Percentiles rank a stretch among this genome's conserved stretches.
Evolutionary conservation across 1,284 basidiomycete genomes (phyloP).

Genomic region (Neotropicomus parvogracilis): DNA sequence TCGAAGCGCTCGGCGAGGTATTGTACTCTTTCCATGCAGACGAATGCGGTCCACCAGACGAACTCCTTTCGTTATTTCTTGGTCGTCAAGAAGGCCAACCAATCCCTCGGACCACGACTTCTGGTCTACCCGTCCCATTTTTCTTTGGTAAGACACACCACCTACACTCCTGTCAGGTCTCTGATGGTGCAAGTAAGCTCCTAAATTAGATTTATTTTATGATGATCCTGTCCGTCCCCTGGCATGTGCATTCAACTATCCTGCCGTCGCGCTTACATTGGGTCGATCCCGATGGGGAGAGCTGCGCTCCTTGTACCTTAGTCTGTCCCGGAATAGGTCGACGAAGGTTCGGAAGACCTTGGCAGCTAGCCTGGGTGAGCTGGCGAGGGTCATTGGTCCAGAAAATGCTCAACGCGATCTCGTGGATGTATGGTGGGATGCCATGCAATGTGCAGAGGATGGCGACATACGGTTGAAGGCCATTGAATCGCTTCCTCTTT

Average conservation of each 20-base stretch:
- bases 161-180: neutral
- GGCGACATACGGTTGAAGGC: constrained; percentile 70
- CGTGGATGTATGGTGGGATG: constrained; percentile 68
- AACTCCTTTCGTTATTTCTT: constrained; percentile 78
- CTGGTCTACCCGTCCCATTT: constrained; percentile 7
- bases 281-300: constrained; percentile 77
- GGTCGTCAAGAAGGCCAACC: constrained; percentile 47
- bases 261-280: constrained; percentile 85
- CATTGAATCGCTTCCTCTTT: constrained; percentile 58
- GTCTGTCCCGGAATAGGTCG: constrained; percentile 57
- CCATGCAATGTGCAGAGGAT: constrained; percentile 54
- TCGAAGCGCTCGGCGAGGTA: constrained; percentile 90
- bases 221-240: constrained; percentile 71
- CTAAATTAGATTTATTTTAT: constrained; percentile 42
- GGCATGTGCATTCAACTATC: constrained; percentile 93
- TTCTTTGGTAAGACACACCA: constrained; percentile 21
- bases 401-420: constrained; percentile 71
- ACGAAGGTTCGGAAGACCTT: constrained; percentile 72
- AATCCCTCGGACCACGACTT: constrained; percentile 24
- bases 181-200: constrained; percentile 21
- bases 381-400: constrained; percentile 81
- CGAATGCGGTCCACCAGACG: constrained; percentile 68
- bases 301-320: constrained; percentile 67
- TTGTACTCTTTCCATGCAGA: constrained; percentile 81
- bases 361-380: constrained; percentile 85